These are phyloP conservation scores for Candida yuanshanica DNA, from an alignment of 805 yeast species.

Conservation along the genomic window DNA sequence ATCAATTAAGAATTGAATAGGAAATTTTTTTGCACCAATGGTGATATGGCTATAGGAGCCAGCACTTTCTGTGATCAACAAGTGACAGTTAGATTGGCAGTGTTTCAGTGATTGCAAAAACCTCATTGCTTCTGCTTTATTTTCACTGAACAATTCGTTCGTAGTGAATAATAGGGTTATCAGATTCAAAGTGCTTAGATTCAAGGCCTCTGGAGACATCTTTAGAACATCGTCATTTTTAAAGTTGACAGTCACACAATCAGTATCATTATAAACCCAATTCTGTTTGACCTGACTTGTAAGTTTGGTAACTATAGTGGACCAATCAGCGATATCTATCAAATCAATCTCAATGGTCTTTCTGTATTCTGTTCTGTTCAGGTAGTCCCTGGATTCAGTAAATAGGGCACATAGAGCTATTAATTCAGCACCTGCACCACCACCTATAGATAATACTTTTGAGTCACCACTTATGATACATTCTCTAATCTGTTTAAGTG, in stretches of 20 bases:
- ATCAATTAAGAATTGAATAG: slow-evolving; percentile 76
- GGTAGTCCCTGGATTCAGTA: slow-evolving; percentile 24
- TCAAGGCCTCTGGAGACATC: slow-evolving; percentile 20
- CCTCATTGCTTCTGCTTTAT: slow-evolving; percentile 53
- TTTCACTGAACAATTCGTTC: slow-evolving; percentile 73
- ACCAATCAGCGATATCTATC: slow-evolving; percentile 81
- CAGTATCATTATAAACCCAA: slow-evolving; percentile 46
- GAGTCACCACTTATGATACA: slow-evolving; percentile 27
- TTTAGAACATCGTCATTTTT: slow-evolving; percentile 32
- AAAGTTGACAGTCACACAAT: slow-evolving; percentile 29
- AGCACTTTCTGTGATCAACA: slow-evolving; percentile 80
- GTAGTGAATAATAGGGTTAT: slow-evolving; percentile 81
- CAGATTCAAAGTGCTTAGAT: slow-evolving; percentile 34
- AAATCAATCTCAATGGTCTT: slow-evolving; percentile 40
- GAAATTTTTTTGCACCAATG: slow-evolving; percentile 72
- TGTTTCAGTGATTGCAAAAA: slow-evolving; percentile 49
- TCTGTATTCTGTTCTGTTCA: slow-evolving; percentile 19
- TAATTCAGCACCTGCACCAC: slow-evolving; percentile 86
- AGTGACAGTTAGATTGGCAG: slow-evolving; percentile 52
- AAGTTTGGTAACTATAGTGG: slow-evolving; percentile 41
- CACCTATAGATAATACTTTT: slow-evolving; percentile 65
- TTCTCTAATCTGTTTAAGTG: slow-evolving; percentile 37
- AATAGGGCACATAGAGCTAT: slow-evolving; percentile 57
- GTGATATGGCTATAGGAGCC: slow-evolving; percentile 82
- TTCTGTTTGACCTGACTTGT: slow-evolving; percentile 37